phyloP scores from a whole-genome alignment of 495 filamentous ascomycete genomes.

The Xylaria grammica region DNA sequence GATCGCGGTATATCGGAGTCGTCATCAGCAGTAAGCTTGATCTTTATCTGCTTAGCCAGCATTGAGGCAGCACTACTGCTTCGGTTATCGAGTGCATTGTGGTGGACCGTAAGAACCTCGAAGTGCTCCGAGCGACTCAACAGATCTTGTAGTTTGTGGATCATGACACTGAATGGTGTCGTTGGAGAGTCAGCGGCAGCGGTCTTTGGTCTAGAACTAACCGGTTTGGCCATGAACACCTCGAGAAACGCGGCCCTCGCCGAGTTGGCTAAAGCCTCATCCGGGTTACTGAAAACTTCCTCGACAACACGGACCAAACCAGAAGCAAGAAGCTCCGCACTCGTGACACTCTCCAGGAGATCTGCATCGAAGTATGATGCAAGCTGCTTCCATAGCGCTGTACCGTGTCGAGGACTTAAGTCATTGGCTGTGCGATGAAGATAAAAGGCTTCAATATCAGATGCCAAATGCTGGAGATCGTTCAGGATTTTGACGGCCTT shows the following conservation, averaged over 20 bases:
- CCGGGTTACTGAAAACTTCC: slow-evolving; percentile 75
- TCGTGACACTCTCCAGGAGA: slow-evolving; percentile 91
- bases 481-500: slow-evolving; percentile 78
- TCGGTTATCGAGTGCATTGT: slow-evolving; percentile 89
- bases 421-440: slow-evolving; percentile 52
- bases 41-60: slow-evolving; percentile 92
- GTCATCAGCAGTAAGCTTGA: slow-evolving; percentile 89
- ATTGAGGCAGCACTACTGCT: slow-evolving; percentile 92
- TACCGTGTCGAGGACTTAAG: slow-evolving; percentile 56
- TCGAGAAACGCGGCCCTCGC: slow-evolving; percentile 86
- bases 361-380: slow-evolving; percentile 90
- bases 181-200: slow-evolving; percentile 66
- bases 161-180: slow-evolving; percentile 88
- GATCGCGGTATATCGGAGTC: slow-evolving; percentile 82
- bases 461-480: slow-evolving; percentile 72
- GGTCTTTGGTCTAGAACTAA: slow-evolving; percentile 65
- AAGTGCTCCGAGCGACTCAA: slow-evolving; percentile 97
- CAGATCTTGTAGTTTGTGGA: slow-evolving; percentile 94
- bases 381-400: slow-evolving; percentile 72
- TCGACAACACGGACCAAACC: slow-evolving; percentile 84
- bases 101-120: slow-evolving; percentile 93
- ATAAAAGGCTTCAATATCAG: slow-evolving; percentile 73
- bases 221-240: slow-evolving; percentile 85
- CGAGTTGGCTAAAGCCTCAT: slow-evolving; percentile 57
- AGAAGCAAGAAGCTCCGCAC: slow-evolving; percentile 89